Evolutionary conservation across 2,329 filamentous ascomycete genomes (phyloP).

Genomic region (Scedosporium apiospermum): DNA sequence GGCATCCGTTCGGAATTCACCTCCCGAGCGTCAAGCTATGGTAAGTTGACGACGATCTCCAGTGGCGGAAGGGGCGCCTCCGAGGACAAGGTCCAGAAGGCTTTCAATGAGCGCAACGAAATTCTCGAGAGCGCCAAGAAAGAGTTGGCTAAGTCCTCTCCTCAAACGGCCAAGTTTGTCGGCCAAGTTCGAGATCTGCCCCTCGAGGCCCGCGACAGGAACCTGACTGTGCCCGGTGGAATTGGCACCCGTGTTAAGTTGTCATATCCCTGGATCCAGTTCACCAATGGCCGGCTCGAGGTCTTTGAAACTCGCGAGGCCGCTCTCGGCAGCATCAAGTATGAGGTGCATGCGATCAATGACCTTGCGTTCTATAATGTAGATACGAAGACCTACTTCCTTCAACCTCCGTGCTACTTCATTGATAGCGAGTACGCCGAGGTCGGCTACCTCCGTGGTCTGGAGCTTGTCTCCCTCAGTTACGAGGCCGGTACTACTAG

Average conservation of each 20-base stretch:
- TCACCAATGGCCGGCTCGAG: neutral
- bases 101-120: neutral
- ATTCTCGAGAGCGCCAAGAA: neutral
- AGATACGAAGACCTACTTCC: neutral
- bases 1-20: neutral
- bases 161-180: neutral
- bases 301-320: constrained; percentile 1
- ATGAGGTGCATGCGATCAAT: neutral
- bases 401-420: neutral
- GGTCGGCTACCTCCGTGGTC: neutral
- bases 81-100: neutral
- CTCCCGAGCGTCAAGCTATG: neutral
- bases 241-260: neutral
- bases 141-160: neutral
- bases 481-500: neutral
- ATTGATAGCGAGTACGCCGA: neutral
- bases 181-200: neutral
- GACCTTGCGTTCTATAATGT: constrained; percentile 3
- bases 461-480: neutral
- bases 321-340: neutral
- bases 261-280: constrained; percentile 4
- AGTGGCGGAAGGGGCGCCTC: neutral
- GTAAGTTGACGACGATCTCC: neutral
- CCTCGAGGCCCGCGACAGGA: neutral
- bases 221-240: neutral